Base-by-base conservation (phyloP, 1,284 basidiomycete genomes). In the Melampsora americana region DNA sequence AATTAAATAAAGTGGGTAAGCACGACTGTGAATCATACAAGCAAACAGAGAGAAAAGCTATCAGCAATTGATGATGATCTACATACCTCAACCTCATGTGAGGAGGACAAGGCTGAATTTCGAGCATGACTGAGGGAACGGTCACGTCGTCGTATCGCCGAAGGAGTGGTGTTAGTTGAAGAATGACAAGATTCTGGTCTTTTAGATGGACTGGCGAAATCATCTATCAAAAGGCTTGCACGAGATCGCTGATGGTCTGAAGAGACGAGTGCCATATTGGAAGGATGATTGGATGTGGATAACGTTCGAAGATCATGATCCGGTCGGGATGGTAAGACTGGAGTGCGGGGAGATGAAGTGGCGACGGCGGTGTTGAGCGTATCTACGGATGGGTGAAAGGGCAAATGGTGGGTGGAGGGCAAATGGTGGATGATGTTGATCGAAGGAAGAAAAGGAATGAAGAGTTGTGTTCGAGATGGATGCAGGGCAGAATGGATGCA, bases 291-390 rank as follows among this genome's bases (percentile, higher is more conserved):
- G 35, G 42, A 46, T 20, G 42, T n/a, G 20, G n/a, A n/a, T 39
- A 20, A 16, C 26, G 26, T 30, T n/a, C 26, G 35, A n/a, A n/a
- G 28, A 7, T 64, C 35, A 64, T 32, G 61, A 11, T 64, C 61
- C 28, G 61, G 11, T 6, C 28, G 50, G 26, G 32, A 35, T n/a
- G 65, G 50, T 60, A 28, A 56, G 53, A 56, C n/a, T 23, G 35
- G 64, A 26, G 71, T 42, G 14, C 39, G 44, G 35, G 71, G 71
- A 20, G 71, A 74, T 66, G 71, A 66, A 23, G 71, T 66, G 20
- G 64, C 71, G 46, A 74, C 71, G 39, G 71, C 71, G 30, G 71
- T 74, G 26, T 74, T 74, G 26, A 74, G 64, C 26, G 71, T 74
- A 26, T 74, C 71, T 74, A 32, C 16, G 32, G 50, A 23, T 26